A percentile compares a stretch with the other conserved stretches of the same genome.
phyloP scores from a whole-genome alignment of 352 stramenopile genomes.

The Saprolegnia diclina region DNA sequence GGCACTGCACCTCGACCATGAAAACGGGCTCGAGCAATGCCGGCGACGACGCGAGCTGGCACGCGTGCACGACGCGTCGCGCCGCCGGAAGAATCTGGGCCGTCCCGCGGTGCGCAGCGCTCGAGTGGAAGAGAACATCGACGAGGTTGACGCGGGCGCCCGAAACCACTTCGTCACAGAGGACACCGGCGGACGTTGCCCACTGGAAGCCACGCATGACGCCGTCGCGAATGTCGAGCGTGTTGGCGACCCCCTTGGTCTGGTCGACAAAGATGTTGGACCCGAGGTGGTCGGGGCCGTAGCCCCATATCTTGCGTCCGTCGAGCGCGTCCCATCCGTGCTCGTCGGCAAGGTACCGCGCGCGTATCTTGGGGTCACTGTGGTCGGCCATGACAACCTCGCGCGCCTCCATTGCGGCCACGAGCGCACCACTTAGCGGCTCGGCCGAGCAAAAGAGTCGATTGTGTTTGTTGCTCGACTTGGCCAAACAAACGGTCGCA shows the following conservation, averaged over 20 bases:
- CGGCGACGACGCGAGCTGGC: conserved; percentile 72
- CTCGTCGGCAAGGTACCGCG: conserved; percentile 79
- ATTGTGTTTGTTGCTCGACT: conserved; percentile 95
- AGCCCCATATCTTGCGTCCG: conserved; percentile 92
- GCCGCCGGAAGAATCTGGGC: conserved; percentile 92
- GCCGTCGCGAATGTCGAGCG: conserved; percentile 92
- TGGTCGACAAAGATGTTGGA: conserved; percentile 90
- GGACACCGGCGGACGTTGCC: conserved; percentile 79
- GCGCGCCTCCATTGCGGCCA: conserved; percentile 85
- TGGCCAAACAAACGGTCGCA: conserved; percentile 78
- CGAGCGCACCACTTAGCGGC: conserved; percentile 64
- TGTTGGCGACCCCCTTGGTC: conserved; percentile 92
- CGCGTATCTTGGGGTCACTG: conserved; percentile 79
- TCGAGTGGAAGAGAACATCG: conserved; percentile 90
- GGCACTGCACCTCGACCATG: conserved; percentile 55
- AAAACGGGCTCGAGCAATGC: conserved; percentile 90
- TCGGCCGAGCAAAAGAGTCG: conserved; percentile 84
- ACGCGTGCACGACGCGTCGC: conserved; percentile 86
- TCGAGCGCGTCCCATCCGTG: conserved; percentile 86
- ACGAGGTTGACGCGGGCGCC: conserved; percentile 86
- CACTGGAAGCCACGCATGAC: conserved; percentile 89
- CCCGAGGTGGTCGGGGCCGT: conserved; percentile 87
- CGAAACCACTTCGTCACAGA: conserved; percentile 88
- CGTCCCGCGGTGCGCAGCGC: conserved; percentile 93
- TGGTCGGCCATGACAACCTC: conserved; percentile 49